Conservation (phyloP, 768 basidiomycete species). For the Cyathus striatus region DNA sequence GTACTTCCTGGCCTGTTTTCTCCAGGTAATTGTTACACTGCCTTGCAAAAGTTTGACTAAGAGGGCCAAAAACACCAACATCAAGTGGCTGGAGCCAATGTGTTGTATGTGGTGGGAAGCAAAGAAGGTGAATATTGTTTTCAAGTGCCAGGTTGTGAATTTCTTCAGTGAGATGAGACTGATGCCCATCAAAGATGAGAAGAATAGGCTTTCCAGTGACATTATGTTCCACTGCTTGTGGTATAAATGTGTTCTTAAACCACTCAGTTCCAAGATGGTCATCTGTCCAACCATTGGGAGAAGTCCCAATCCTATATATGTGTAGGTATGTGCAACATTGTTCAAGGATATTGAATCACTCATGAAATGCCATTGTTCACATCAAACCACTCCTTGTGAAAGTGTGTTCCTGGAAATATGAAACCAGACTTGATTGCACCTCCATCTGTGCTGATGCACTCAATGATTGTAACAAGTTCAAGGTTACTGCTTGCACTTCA, state of each 20-base stretch:
- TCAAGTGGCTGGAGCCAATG: not conserved
- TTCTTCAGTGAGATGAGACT: conserved; percentile 20
- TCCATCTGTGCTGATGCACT: not conserved
- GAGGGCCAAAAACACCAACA: not conserved
- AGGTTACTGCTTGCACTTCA: not conserved
- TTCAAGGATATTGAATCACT: not conserved
- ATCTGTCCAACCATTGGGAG: conserved; percentile 20
- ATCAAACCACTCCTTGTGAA: not conserved
- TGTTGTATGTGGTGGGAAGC: conserved; percentile 23
- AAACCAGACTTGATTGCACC: conserved; percentile 1
- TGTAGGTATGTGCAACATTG: not conserved
- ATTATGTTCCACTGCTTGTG: conserved; percentile 4
- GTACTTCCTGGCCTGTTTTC: conserved; percentile 12
- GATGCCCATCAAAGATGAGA: conserved; percentile 29
- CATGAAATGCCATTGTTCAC: conserved; percentile 1
- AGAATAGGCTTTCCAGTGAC: conserved; percentile 7
- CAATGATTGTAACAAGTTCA: not conserved
- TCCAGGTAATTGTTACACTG: conserved; percentile 1
- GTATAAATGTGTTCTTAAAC: conserved; percentile 15
- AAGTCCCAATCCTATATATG: conserved; percentile 6
- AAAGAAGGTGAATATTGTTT: conserved; percentile 21
- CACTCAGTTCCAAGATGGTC: conserved; percentile 12
- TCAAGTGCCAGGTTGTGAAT: conserved; percentile 21
- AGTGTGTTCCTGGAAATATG: conserved; percentile 2
- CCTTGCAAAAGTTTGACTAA: conserved; percentile 12